phyloP scores from a whole-genome alignment of 2,329 filamentous ascomycete species.

The Colletotrichum australisinense region DNA sequence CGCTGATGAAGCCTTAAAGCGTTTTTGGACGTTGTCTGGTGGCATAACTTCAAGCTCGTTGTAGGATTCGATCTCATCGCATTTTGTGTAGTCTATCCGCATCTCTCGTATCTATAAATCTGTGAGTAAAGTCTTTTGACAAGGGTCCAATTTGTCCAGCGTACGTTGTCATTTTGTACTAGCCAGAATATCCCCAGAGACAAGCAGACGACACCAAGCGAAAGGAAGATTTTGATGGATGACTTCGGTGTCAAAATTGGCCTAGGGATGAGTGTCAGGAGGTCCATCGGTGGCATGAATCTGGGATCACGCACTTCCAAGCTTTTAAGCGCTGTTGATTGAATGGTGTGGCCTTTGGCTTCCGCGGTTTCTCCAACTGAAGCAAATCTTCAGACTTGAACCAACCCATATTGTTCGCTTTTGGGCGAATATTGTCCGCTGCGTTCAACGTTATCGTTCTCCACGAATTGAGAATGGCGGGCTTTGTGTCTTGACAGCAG shows the following conservation, averaged over 20 bases:
- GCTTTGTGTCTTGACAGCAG: too few relatives aligned
- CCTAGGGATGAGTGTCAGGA: not conserved
- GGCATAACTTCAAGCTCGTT: slow-evolving; percentile 20
- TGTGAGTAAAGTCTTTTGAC: too few relatives aligned
- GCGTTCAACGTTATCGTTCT: too few relatives aligned
- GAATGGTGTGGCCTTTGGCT: not conserved
- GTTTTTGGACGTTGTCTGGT: slow-evolving; percentile 5
- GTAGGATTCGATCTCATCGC: slow-evolving; percentile 16
- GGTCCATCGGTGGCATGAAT: not conserved
- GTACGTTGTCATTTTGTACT: not conserved
- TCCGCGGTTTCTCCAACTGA: not conserved
- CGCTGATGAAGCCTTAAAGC: slow-evolving; percentile 8
- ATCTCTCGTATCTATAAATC: not conserved
- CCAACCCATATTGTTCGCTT: too few relatives aligned
- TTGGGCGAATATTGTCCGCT: too few relatives aligned
- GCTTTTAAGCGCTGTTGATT: slow-evolving; percentile 8
- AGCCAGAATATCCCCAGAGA: slow-evolving; percentile 3
- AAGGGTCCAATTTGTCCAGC: too few relatives aligned
- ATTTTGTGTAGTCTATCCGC: slow-evolving; percentile 3
- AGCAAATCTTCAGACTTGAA: too few relatives aligned
- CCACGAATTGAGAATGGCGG: too few relatives aligned
- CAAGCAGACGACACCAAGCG: not conserved
- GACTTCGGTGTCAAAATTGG: slow-evolving; percentile 1
- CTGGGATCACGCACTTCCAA: not conserved
- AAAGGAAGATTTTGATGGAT: slow-evolving; percentile 3